A percentile compares a stretch with the other conserved stretches of the same genome.
phyloP scores from a whole-genome alignment of 2,329 filamentous ascomycete genomes.

The Clarireedia paspali region DNA sequence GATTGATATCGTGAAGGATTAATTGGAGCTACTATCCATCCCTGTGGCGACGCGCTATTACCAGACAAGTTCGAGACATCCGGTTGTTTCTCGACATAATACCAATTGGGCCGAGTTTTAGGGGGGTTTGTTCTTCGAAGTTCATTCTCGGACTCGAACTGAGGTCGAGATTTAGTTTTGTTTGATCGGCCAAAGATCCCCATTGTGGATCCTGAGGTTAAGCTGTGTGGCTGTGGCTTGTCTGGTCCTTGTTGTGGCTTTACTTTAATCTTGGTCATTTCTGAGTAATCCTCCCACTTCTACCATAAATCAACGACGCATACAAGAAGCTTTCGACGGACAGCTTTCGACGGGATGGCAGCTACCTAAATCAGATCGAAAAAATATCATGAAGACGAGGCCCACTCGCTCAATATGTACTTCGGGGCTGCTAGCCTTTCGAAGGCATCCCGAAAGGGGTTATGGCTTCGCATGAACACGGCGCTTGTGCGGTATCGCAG shows the following conservation, averaged over 20 bases:
- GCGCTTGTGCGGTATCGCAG: not conserved
- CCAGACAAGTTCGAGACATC: not conserved
- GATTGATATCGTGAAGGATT: conserved; percentile 5
- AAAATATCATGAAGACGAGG: no score
- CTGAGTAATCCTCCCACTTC: not conserved
- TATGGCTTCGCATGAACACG: no score
- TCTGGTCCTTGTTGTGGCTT: not conserved
- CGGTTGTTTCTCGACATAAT: conserved; percentile 1
- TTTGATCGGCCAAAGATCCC: conserved; percentile 26
- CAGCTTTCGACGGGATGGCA: no score
- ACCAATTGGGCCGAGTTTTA: not conserved
- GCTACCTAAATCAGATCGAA: no score
- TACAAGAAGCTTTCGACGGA: no score
- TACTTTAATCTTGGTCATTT: not conserved
- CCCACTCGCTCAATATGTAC: no score
- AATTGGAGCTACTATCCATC: conserved; percentile 16
- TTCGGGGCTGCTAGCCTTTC: no score
- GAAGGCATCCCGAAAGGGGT: no score
- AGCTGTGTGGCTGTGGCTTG: not conserved
- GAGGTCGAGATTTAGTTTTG: conserved; percentile 17
- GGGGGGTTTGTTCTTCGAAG: not conserved
- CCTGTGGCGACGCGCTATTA: conserved; percentile 10
- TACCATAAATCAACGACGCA: no score
- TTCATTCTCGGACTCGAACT: conserved; percentile 5
- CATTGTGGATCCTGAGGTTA: conserved; percentile 13